These are phyloP conservation scores for Fraxinus velutina DNA, from an alignment of 305 asterid species.

Conservation along the genomic window DNA sequence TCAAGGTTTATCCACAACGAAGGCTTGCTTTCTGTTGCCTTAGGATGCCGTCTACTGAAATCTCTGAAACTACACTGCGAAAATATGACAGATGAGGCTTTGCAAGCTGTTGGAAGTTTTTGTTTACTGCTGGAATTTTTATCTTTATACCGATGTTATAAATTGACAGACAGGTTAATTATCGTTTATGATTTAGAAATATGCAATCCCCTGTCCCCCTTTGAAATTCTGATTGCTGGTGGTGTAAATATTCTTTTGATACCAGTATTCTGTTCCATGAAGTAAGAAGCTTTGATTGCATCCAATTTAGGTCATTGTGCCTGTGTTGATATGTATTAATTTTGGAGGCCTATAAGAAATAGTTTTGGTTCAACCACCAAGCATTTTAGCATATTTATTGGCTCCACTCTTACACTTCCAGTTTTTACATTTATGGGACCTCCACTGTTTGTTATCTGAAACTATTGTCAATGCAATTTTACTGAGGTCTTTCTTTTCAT, in stretches of 20 bases:
- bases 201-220: background rate
- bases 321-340: background rate
- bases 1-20: background rate
- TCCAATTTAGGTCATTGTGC: background rate
- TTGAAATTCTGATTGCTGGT: background rate
- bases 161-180: background rate
- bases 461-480: background rate
- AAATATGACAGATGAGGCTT: background rate
- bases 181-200: background rate
- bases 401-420: background rate
- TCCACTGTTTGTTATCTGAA: background rate
- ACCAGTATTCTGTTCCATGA: background rate
- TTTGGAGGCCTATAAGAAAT: background rate
- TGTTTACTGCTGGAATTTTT: background rate
- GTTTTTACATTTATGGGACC: background rate
- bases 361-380: background rate
- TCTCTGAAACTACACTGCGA: background rate
- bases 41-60: background rate
- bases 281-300: background rate
- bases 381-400: background rate
- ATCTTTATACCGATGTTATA: background rate
- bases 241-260: background rate
- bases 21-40: background rate
- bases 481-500: background rate
- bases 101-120: background rate